Conservation (phyloP, 208 protist species). For the Leishmania martiniquensis region DNA sequence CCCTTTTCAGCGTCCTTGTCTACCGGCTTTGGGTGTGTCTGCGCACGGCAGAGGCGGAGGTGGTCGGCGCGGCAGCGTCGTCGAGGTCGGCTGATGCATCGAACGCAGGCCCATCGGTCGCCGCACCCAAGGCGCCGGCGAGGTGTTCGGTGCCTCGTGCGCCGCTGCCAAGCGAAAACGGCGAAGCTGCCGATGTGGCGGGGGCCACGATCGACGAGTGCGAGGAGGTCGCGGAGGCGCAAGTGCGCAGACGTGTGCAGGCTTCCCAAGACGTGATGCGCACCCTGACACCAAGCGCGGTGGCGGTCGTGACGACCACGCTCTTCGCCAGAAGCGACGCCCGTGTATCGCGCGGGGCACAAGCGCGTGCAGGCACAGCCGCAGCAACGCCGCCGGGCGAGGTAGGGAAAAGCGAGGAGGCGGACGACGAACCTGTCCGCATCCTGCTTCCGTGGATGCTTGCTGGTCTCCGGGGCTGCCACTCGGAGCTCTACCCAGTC, state of each 20-base stretch:
- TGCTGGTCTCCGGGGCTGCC: constrained; percentile 32
- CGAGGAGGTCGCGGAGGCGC: constrained; percentile 1
- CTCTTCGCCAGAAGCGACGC: constrained; percentile 29
- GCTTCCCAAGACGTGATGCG: constrained; percentile 36
- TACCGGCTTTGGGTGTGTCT: constrained; percentile 55
- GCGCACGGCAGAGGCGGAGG: constrained; percentile 1
- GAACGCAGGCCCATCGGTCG: background rate
- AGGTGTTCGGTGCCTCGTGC: background rate
- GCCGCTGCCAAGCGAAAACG: background rate
- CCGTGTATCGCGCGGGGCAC: background rate
- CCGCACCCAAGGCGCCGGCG: background rate
- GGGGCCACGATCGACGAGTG: background rate
- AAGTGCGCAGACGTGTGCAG: constrained; percentile 5
- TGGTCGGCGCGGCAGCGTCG: background rate
- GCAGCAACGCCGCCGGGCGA: background rate
- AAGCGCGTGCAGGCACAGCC: background rate
- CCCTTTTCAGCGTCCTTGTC: constrained; percentile 62
- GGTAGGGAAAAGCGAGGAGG: background rate
- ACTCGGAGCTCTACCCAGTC: constrained; percentile 69
- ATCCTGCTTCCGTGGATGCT: constrained; percentile 66
- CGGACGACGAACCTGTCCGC: constrained; percentile 7
- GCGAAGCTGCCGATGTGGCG: background rate
- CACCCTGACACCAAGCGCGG: constrained; percentile 59
- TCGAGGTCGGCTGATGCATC: background rate
- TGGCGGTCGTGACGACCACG: constrained; percentile 47